These are phyloP conservation scores for Solanum bulbocastanum DNA, from an alignment of 257 asterid species.

Conservation along the genomic window DNA sequence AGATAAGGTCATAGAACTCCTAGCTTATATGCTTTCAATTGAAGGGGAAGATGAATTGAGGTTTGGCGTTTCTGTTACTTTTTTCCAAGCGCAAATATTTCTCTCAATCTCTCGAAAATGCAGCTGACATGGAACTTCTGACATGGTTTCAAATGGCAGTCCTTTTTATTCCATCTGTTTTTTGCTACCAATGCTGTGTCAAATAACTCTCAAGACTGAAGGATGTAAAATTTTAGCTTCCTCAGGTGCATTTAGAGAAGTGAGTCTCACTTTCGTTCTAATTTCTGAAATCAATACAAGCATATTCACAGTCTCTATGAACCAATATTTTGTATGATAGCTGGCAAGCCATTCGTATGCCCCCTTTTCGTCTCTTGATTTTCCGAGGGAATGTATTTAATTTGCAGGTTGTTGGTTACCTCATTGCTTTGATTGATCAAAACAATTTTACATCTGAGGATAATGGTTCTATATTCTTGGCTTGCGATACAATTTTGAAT, in stretches of 20 bases:
- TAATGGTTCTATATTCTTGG: constrained; percentile 46
- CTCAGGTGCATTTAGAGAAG: constrained; percentile 51
- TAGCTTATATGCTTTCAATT: constrained; percentile 66
- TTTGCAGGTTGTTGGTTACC: constrained; percentile 57
- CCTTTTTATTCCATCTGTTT: constrained; percentile 55
- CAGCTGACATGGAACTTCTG: constrained; percentile 10
- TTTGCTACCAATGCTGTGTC: constrained; percentile 89
- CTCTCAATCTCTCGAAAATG: neutral
- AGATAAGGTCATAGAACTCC: constrained; percentile 61
- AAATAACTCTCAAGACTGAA: constrained; percentile 54
- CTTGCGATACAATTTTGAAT: constrained; percentile 79
- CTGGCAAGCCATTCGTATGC: neutral
- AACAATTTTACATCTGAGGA: constrained; percentile 24
- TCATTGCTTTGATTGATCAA: constrained; percentile 36
- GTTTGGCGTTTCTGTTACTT: constrained; percentile 22
- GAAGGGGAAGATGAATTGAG: constrained; percentile 65
- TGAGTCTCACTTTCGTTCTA: constrained; percentile 13
- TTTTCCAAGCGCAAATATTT: neutral
- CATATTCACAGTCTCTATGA: neutral
- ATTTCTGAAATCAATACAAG: neutral
- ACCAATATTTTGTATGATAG: neutral
- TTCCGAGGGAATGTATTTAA: neutral
- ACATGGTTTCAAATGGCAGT: constrained; percentile 25
- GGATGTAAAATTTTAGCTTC: constrained; percentile 60
- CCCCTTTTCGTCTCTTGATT: neutral